A percentile compares a stretch with the other conserved stretches of the same genome.
These are phyloP conservation scores for Chimonanthus salicifolius DNA, from an alignment of 164 flowering plant genomes.

Conservation along the genomic window DNA sequence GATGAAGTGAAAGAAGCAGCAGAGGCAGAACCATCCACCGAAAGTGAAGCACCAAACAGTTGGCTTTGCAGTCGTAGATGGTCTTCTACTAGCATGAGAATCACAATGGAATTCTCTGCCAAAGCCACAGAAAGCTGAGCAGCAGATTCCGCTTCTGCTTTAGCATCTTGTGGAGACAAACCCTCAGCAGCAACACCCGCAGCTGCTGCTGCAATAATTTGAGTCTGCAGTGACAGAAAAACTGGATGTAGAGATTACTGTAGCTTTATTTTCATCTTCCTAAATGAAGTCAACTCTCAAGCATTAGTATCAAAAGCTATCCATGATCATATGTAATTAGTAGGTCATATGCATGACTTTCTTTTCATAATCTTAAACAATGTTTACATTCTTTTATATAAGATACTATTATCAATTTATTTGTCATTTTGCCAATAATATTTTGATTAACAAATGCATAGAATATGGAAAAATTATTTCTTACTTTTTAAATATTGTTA, in stretches of 20 bases:
- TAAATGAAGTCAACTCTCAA: no score
- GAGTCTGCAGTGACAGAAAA: conserved; percentile 63
- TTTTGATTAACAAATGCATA: no score
- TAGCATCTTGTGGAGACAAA: conserved; percentile 75
- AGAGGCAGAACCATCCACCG: conserved; percentile 38
- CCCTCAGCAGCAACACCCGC: conserved; percentile 99
- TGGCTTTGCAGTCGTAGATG: conserved; percentile 95
- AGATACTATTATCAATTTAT: no score
- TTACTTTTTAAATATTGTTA: no score
- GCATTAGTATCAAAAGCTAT: no score
- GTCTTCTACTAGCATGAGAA: conserved; percentile 98
- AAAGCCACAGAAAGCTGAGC: conserved; percentile 97
- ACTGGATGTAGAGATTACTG: conserved; percentile 17
- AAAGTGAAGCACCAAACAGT: conserved; percentile 39
- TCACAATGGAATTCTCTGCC: conserved; percentile 97
- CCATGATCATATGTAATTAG: no score
- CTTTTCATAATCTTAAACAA: no score
- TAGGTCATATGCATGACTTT: no score
- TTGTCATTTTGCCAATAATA: no score
- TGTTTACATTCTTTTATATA: no score
- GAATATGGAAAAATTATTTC: no score
- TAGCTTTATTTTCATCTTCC: conserved; percentile 1
- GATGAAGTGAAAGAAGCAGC: conserved; percentile 52
- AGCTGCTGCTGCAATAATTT: conserved; percentile 99
- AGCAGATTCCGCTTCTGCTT: conserved; percentile 87